Evolutionary conservation across 257 asterid species (phyloP).

Genomic region (Petrea volubilis): DNA sequence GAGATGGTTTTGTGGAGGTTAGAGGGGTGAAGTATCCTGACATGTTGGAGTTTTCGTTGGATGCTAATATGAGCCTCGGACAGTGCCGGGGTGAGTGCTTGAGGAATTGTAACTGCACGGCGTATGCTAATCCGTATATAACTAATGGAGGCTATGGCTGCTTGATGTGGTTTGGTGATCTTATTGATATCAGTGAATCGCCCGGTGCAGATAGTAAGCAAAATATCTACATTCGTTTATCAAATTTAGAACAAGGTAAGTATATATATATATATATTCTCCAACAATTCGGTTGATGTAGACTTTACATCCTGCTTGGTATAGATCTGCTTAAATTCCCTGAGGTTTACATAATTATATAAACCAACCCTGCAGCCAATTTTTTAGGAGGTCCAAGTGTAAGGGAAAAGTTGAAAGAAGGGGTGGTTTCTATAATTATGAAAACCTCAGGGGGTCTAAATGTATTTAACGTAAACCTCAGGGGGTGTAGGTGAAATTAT

Average conservation of each 20-base stretch:
- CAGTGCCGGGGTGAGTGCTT: neutral
- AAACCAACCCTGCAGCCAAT: too few relatives aligned
- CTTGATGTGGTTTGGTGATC: constrained; percentile 7
- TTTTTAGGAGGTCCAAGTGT: too few relatives aligned
- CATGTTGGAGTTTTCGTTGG: neutral
- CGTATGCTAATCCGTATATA: neutral
- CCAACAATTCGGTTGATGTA: too few relatives aligned
- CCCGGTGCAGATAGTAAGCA: neutral
- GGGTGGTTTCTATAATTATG: too few relatives aligned
- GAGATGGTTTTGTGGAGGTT: constrained; percentile 25
- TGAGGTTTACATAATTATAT: too few relatives aligned
- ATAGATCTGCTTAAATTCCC: too few relatives aligned
- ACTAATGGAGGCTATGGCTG: neutral
- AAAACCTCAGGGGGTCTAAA: too few relatives aligned
- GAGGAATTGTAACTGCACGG: neutral
- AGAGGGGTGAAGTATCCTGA: constrained; percentile 17
- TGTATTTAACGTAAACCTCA: too few relatives aligned
- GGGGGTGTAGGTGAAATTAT: too few relatives aligned
- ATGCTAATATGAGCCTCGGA: neutral
- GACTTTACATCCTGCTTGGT: too few relatives aligned
- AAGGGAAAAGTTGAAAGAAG: too few relatives aligned
- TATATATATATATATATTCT: too few relatives aligned
- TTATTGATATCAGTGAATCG: neutral
- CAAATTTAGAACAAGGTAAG: neutral
- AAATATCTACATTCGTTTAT: neutral